Evolutionary conservation across 2,329 filamentous ascomycete species (phyloP).

Genomic region (Fusarium graminum): DNA sequence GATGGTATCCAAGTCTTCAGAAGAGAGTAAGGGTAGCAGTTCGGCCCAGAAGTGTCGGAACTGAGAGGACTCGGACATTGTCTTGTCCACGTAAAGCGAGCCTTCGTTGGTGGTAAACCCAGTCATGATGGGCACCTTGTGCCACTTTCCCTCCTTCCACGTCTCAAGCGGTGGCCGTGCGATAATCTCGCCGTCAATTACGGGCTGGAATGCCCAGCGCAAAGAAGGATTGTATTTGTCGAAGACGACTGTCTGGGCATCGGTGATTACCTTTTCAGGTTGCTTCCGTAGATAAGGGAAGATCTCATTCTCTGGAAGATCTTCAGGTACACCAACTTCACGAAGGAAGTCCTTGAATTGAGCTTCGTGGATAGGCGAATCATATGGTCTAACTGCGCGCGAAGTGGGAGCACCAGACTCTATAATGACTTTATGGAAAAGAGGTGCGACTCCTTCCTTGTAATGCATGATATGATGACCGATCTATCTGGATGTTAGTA

Average conservation of each 20-base stretch:
- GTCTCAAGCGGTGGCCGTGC: constrained; percentile 68
- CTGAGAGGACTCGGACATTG: constrained; percentile 60
- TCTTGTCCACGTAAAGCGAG: constrained; percentile 70
- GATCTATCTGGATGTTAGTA: constrained; percentile 58
- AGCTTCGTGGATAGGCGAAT: constrained; percentile 69
- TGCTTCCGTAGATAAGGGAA: constrained; percentile 63
- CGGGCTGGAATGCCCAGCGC: constrained; percentile 75
- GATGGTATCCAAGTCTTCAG: constrained; percentile 66
- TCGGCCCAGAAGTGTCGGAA: constrained; percentile 71
- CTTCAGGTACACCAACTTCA: constrained; percentile 29
- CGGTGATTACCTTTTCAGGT: constrained; percentile 48
- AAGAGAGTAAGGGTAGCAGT: constrained; percentile 69
- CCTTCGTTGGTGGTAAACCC: constrained; percentile 80
- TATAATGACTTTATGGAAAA: constrained; percentile 66
- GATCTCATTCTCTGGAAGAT: constrained; percentile 50
- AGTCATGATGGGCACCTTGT: constrained; percentile 66
- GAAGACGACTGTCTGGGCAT: constrained; percentile 60
- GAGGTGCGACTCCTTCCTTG: constrained; percentile 57
- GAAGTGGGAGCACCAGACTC: constrained; percentile 69
- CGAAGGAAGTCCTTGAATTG: constrained; percentile 60
- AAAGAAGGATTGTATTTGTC: constrained; percentile 60
- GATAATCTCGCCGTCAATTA: constrained; percentile 72
- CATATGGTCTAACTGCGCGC: constrained; percentile 65
- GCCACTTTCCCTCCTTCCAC: constrained; percentile 58
- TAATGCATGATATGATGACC: constrained; percentile 74